Evolutionary conservation across 2,329 filamentous ascomycete genomes (phyloP).

Genomic region (Penicillium sp.): DNA sequence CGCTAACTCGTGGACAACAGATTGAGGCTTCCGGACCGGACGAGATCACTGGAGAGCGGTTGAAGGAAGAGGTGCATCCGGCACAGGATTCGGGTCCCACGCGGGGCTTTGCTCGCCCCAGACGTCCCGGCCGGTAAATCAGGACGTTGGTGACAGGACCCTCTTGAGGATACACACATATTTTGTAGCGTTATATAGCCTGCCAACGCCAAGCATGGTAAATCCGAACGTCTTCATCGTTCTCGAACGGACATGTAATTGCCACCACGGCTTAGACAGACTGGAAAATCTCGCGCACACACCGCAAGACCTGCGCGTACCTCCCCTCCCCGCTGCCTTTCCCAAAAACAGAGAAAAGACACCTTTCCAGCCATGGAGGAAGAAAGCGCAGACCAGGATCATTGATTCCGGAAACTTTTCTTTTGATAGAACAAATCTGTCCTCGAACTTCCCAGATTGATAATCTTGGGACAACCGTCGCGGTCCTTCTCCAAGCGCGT

Average conservation of each 20-base stretch:
- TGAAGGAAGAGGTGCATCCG: slow-evolving; percentile 61
- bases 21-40: slow-evolving; percentile 66
- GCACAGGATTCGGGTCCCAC: slow-evolving; percentile 55
- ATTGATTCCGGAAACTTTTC: slow-evolving; percentile 61
- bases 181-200: slow-evolving; percentile 15
- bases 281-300: slow-evolving; percentile 14
- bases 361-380: slow-evolving; percentile 19
- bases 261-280: slow-evolving; percentile 1
- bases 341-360: slow-evolving; percentile 10
- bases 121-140: slow-evolving; percentile 62
- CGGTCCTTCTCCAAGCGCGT: slow-evolving; percentile 95
- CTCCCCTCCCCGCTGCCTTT: slow-evolving; percentile 20
- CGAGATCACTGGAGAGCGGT: slow-evolving; percentile 60
- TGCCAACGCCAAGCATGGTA: slow-evolving; percentile 1
- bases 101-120: slow-evolving; percentile 67
- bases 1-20: slow-evolving; percentile 39
- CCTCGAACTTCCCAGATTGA: slow-evolving; percentile 92
- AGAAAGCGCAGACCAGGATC: slow-evolving; percentile 27
- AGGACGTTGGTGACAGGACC: slow-evolving; percentile 14
- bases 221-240: slow-evolving; percentile 10
- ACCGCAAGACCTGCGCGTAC: slow-evolving; percentile 13
- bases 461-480: slow-evolving; percentile 98
- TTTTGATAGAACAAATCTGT: slow-evolving; percentile 87
- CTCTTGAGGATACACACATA: slow-evolving; percentile 4
- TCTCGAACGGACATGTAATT: slow-evolving; percentile 6